Conservation (phyloP, 352 stramenopile species). For the Phytophthora parvispora region DNA sequence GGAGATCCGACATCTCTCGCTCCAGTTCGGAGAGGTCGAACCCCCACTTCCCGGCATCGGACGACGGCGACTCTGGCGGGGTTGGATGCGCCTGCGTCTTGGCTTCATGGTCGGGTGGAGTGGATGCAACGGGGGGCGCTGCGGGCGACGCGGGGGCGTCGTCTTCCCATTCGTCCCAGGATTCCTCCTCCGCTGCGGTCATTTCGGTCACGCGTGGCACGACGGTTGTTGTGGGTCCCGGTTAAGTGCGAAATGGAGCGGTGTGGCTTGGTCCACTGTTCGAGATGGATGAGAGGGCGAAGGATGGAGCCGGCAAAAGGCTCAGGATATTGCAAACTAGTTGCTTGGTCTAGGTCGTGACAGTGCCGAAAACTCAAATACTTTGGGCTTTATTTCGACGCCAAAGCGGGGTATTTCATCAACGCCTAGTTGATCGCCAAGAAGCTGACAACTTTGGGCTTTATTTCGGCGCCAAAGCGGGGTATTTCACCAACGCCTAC, state of each 20-base stretch:
- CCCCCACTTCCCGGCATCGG: slow-evolving; percentile 28
- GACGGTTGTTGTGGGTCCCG: not conserved
- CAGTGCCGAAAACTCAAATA: no score
- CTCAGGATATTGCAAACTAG: no score
- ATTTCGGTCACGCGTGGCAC: slow-evolving; percentile 12
- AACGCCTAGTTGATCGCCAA: no score
- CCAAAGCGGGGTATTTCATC: no score
- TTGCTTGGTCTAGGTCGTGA: no score
- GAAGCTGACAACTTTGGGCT: no score
- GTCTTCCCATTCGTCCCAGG: slow-evolving; percentile 70
- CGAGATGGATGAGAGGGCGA: no score
- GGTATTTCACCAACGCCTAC: no score
- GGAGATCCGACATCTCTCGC: slow-evolving; percentile 42
- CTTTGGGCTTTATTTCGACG: no score
- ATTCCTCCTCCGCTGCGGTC: slow-evolving; percentile 19
- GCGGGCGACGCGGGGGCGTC: not conserved
- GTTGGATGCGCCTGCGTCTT: slow-evolving; percentile 15
- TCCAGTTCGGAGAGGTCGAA: slow-evolving; percentile 56
- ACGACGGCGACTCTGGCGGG: slow-evolving; percentile 1
- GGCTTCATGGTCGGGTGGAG: not conserved
- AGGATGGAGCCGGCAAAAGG: no score
- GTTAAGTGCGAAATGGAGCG: not conserved
- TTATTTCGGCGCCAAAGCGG: no score
- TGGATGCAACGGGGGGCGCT: not conserved
- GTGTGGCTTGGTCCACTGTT: no score